phyloP scores from a whole-genome alignment of 2,329 filamentous ascomycete species.

The Stemphylium lycopersici region DNA sequence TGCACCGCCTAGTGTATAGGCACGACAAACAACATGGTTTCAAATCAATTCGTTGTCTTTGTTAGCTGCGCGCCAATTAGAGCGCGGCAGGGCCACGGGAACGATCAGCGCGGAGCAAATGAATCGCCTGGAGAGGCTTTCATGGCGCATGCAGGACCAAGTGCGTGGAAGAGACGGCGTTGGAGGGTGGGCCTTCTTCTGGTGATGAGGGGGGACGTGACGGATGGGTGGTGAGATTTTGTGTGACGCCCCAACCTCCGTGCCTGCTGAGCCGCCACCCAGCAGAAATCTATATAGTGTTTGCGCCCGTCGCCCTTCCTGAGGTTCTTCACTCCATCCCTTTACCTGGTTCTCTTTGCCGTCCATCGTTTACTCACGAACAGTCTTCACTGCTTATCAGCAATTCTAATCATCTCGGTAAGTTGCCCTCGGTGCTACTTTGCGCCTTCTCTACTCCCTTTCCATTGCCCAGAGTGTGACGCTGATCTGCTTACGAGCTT shows the following conservation, averaged over 20 bases:
- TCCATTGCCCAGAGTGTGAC: slow-evolving; percentile 2
- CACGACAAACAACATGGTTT: slow-evolving; percentile 20
- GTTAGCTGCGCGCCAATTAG: slow-evolving; percentile 8
- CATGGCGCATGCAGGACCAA: neutral
- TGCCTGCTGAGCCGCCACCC: slow-evolving; percentile 20
- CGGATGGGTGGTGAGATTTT: neutral
- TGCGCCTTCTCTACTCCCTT: slow-evolving; percentile 2
- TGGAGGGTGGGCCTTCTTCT: slow-evolving; percentile 2
- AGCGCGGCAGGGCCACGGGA: neutral
- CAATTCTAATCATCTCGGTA: slow-evolving; percentile 10
- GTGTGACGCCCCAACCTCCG: slow-evolving; percentile 23
- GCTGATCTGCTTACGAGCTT: neutral
- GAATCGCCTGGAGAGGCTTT: neutral
- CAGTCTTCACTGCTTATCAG: neutral
- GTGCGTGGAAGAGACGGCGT: neutral
- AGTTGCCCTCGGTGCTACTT: neutral
- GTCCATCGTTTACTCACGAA: neutral
- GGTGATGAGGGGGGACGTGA: neutral
- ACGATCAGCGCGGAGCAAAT: neutral
- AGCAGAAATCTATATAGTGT: slow-evolving; percentile 20
- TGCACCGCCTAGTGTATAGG: slow-evolving; percentile 9
- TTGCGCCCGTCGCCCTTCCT: slow-evolving; percentile 10
- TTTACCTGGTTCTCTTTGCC: neutral
- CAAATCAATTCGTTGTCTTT: slow-evolving; percentile 8
- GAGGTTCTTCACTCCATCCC: neutral